These are phyloP conservation scores for Bruguiera hainesii DNA, from an alignment of 441 rosid genomes.

Conservation along the genomic window DNA sequence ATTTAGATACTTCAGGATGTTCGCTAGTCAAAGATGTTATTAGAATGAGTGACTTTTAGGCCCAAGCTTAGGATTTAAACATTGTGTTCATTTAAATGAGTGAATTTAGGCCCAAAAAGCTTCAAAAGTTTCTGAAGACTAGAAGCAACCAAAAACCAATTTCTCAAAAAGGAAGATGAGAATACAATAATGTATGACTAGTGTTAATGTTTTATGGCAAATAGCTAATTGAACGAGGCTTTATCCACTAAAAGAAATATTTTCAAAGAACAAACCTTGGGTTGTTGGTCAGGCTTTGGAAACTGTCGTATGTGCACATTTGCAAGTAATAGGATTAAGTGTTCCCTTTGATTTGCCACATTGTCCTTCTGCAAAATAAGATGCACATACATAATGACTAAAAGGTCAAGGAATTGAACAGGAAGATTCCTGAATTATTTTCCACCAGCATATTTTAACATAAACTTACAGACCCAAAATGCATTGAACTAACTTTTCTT, in stretches of 20 bases:
- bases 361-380: conserved; percentile 70
- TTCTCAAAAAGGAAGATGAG: not conserved
- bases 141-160: not conserved
- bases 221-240: not conserved
- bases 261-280: conserved; percentile 62
- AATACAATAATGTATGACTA: not conserved
- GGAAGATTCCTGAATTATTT: not conserved
- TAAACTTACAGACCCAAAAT: conserved; percentile 6
- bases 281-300: conserved; percentile 98
- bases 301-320: conserved; percentile 94
- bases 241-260: not conserved
- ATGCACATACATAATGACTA: conserved; percentile 10
- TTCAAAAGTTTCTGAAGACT: not conserved
- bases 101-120: not conserved
- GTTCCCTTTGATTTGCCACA: conserved; percentile 99
- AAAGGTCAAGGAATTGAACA: conserved; percentile 5
- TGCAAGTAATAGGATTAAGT: conserved; percentile 86
- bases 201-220: not conserved
- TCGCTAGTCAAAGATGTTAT: no score
- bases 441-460: conserved; percentile 11
- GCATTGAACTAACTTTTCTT: not conserved
- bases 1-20: no score
- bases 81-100: not conserved
- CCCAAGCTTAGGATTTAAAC: not conserved
- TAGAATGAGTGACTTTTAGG: not conserved